These are phyloP conservation scores for Pichia sp. DNA, from an alignment of 1,139 yeast genomes.

Conservation along the genomic window DNA sequence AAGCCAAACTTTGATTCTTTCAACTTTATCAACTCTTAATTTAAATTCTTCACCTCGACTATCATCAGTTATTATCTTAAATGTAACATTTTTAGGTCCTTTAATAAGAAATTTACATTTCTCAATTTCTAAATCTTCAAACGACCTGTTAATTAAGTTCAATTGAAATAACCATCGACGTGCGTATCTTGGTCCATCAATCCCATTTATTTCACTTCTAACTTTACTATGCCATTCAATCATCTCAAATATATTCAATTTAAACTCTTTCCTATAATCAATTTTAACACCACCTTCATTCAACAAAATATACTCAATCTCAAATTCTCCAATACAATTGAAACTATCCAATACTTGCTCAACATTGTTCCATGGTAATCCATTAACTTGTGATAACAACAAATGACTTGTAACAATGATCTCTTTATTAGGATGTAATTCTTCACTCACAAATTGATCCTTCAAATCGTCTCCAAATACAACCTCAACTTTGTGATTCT, in stretches of 20 bases:
- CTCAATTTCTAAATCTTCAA: constrained; percentile 4
- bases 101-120: constrained; percentile 4
- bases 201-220: constrained; percentile 3
- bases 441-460: constrained; percentile 6
- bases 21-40: not conserved
- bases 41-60: not conserved
- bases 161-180: constrained; percentile 7
- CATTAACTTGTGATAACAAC: constrained; percentile 27
- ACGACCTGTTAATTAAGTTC: constrained; percentile 1
- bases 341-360: constrained; percentile 2
- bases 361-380: constrained; percentile 9
- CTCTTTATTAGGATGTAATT: constrained; percentile 14
- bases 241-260: constrained; percentile 12
- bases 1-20: constrained; percentile 3
- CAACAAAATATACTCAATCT: constrained; percentile 4
- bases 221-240: constrained; percentile 8
- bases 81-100: constrained; percentile 6
- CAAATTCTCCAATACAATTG: too few relatives aligned
- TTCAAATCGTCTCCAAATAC: too few relatives aligned
- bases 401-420: constrained; percentile 24
- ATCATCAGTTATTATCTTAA: constrained; percentile 2
- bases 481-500: constrained; percentile 6
- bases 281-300: constrained; percentile 2
- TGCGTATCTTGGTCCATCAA: constrained; percentile 2
- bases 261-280: constrained; percentile 24